Percentiles rank a stretch among this genome's conserved stretches.
These are phyloP conservation scores for Pleurotus salmoneostramineus DNA, from an alignment of 768 basidiomycete genomes.

Conservation along the genomic window DNA sequence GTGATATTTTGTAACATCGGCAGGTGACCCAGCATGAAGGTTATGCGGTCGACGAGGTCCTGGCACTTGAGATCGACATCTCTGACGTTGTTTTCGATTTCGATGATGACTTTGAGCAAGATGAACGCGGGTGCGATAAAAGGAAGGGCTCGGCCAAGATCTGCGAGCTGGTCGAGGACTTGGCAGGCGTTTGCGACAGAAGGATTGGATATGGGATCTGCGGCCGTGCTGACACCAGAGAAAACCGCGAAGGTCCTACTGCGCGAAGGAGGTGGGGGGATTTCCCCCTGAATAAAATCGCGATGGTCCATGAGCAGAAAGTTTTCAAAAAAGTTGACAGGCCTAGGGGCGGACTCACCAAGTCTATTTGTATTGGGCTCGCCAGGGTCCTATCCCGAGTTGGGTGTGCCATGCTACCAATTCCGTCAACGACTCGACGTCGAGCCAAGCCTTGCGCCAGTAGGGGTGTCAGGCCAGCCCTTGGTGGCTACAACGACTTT, in stretches of 20 bases:
- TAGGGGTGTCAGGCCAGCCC: background rate
- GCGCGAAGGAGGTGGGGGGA: background rate
- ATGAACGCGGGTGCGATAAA: slow-evolving; percentile 35
- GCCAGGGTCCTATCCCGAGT: slow-evolving; percentile 1
- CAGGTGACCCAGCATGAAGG: slow-evolving; percentile 37
- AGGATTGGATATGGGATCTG: slow-evolving; percentile 18
- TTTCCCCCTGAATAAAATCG: background rate
- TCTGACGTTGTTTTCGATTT: slow-evolving; percentile 29
- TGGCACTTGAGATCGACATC: slow-evolving; percentile 36
- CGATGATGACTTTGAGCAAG: slow-evolving; percentile 34
- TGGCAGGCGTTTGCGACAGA: slow-evolving; percentile 24
- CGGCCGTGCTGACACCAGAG: slow-evolving; percentile 11
- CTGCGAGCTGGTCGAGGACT: slow-evolving; percentile 26
- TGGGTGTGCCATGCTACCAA: background rate
- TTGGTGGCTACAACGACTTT: background rate
- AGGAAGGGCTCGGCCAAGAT: slow-evolving; percentile 30
- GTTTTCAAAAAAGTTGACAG: background rate
- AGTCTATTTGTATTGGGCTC: slow-evolving; percentile 1
- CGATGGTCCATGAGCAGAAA: background rate
- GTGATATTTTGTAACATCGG: slow-evolving; percentile 27
- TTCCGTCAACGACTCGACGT: background rate
- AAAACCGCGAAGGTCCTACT: slow-evolving; percentile 6
- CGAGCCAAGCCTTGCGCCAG: background rate
- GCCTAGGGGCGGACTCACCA: background rate
- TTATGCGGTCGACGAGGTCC: slow-evolving; percentile 36